Evolutionary conservation across 106 monocot species (phyloP), one percentile per base, ranked within the genome.

Genomic region (Posidonia australis): DNA sequence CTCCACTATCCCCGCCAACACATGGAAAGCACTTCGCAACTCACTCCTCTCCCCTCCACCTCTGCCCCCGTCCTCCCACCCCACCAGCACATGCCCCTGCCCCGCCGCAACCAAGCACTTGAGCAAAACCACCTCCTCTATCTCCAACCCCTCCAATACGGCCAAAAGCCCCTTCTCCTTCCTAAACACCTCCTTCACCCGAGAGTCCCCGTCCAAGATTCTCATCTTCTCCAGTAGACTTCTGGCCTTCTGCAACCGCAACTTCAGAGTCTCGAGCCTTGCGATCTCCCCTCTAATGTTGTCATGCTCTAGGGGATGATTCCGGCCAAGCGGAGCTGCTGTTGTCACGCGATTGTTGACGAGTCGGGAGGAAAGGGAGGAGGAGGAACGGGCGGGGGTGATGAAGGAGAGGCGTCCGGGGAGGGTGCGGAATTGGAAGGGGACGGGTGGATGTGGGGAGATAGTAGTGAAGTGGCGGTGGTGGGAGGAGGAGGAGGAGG

Each of bases 31-130:
- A 14, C 67, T 75, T 64, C 72, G 82, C 68, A 96, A 65, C 13
- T 65, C 83, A 21, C 76, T 77, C 64, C 71, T 46, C 21, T 73
- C 55, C 18, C 11, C 48, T 25, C 5, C 44, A 31, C 24, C 67
- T 18, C 14, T 51, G 28, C 24, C 67, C 21, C n/a, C 55, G 14
- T 76, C 77, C 57, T 74, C 30, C 64, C 68, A 79, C 69, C 60
- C 44, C 13, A 82, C 83, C 11, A 94, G 70, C 52, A 90, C 90
- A 63, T 96, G 94, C 53, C 48, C 80, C 72, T 96, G 94, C 18
- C 94, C 90, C 1, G 87, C 94, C 12, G 90, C 86, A 24, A 96
- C 84, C 43, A 96, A 55, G 61, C 82, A 84, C 74, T 90, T 96
- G 5, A 90, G 31, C 76, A 90, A 55, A 55, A 84, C 70, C 29